Evolutionary conservation across 441 rosid genomes (phyloP).

Genomic region (Erysimum pusillum): DNA sequence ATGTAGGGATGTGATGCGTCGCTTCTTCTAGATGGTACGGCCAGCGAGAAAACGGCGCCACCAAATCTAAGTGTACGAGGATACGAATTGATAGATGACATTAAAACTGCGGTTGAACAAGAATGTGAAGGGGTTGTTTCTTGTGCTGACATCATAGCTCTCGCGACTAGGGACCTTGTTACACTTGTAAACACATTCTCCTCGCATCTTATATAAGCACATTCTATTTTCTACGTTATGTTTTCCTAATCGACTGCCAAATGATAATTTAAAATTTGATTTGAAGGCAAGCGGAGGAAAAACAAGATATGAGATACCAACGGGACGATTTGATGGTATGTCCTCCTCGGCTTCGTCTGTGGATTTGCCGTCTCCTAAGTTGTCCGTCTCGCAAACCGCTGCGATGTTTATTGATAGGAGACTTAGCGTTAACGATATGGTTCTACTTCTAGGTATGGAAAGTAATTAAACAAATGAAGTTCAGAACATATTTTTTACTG

Average conservation of each 20-base stretch:
- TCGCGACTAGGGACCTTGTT: constrained; percentile 72
- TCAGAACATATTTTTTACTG: not conserved
- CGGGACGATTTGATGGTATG: constrained; percentile 62
- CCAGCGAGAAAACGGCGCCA: constrained; percentile 58
- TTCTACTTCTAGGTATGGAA: constrained; percentile 61
- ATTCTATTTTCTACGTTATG: not conserved
- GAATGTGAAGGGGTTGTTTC: constrained; percentile 57
- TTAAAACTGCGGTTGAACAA: constrained; percentile 52
- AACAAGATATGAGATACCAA: constrained; percentile 55
- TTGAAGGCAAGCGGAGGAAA: constrained; percentile 52
- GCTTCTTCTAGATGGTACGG: constrained; percentile 55
- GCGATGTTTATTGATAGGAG: constrained; percentile 42
- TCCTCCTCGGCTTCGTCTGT: constrained; percentile 48
- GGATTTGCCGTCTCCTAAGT: constrained; percentile 55
- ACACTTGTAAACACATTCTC: constrained; percentile 46
- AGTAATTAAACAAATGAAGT: not conserved
- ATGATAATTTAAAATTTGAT: constrained; percentile 24
- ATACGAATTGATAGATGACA: constrained; percentile 59
- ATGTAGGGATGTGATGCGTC: constrained; percentile 78
- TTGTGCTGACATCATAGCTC: constrained; percentile 72
- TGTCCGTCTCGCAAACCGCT: constrained; percentile 48
- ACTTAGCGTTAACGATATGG: constrained; percentile 52
- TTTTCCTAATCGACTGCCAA: not conserved
- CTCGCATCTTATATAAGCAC: not conserved
- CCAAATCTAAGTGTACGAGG: constrained; percentile 69